A percentile compares a stretch with the other conserved stretches of the same genome.
Conservation (phyloP, 441 rosid genomes). For the Theobroma grandiflorum region DNA sequence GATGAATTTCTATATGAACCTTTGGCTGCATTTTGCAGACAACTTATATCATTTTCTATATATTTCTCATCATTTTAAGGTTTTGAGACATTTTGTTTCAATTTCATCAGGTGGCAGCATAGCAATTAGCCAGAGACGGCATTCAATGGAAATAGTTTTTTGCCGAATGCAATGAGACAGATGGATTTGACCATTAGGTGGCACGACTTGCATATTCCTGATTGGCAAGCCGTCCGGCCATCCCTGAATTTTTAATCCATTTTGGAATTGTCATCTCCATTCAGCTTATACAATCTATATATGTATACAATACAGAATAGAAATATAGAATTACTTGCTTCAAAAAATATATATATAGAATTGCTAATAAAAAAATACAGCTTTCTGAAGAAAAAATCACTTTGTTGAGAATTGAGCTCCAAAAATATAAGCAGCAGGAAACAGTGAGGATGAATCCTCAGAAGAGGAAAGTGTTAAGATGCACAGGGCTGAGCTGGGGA, state of each 20-base stretch:
- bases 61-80: background rate
- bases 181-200: too few relatives aligned
- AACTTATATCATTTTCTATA: background rate
- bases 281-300: background rate
- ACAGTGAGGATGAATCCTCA: slow-evolving; percentile 40
- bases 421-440: slow-evolving; percentile 41
- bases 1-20: too few relatives aligned
- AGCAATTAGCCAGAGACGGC: background rate
- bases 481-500: slow-evolving; percentile 27
- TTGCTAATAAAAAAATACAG: slow-evolving; percentile 56
- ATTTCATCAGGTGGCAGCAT: background rate
- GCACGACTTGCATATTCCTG: too few relatives aligned
- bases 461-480: slow-evolving; percentile 12
- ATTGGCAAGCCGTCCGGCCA: too few relatives aligned
- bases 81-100: background rate
- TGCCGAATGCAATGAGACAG: too few relatives aligned
- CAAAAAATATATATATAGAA: too few relatives aligned
- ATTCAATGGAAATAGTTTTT: too few relatives aligned
- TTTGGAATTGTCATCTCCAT: too few relatives aligned
- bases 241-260: too few relatives aligned
- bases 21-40: background rate
- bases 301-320: too few relatives aligned
- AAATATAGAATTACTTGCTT: background rate
- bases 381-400: slow-evolving; percentile 59
- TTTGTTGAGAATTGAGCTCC: slow-evolving; percentile 56